Percentiles rank a stretch among this genome's conserved stretches.
Evolutionary conservation across 768 basidiomycete species (phyloP).

Genomic region (Pleurotus eryngii): DNA sequence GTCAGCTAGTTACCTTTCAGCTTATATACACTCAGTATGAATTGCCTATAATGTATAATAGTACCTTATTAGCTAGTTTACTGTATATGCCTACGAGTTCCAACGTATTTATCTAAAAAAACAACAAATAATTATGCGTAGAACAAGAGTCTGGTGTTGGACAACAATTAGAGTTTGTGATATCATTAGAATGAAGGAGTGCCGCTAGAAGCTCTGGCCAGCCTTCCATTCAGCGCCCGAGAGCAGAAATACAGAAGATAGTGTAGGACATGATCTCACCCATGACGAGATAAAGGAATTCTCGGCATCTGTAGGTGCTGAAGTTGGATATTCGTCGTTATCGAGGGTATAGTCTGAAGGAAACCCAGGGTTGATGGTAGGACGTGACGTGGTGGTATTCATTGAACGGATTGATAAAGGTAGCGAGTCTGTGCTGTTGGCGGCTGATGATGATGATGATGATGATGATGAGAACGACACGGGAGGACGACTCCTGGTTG

Average conservation of each 20-base stretch:
- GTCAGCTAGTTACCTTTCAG: too few relatives aligned
- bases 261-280: constrained; percentile 21
- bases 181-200: neutral
- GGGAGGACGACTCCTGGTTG: neutral
- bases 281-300: constrained; percentile 18
- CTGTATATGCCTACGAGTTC: too few relatives aligned
- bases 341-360: neutral
- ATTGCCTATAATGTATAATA: too few relatives aligned
- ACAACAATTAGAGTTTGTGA: neutral
- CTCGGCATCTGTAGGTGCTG: constrained; percentile 8
- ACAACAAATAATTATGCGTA: too few relatives aligned
- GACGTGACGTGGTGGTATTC: constrained; percentile 1
- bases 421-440: constrained; percentile 6
- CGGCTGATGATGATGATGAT: neutral
- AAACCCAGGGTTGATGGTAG: neutral
- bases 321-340: neutral
- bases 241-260: constrained; percentile 9
- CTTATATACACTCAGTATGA: too few relatives aligned
- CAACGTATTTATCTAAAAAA: too few relatives aligned
- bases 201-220: neutral
- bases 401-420: neutral
- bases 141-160: too few relatives aligned
- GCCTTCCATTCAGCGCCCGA: constrained; percentile 8
- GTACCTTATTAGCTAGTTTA: too few relatives aligned
- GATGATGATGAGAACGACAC: neutral